Evolutionary conservation across 352 stramenopile species (phyloP), one percentile per base, ranked within the genome.

Genomic region (Aphanomyces invadans): DNA sequence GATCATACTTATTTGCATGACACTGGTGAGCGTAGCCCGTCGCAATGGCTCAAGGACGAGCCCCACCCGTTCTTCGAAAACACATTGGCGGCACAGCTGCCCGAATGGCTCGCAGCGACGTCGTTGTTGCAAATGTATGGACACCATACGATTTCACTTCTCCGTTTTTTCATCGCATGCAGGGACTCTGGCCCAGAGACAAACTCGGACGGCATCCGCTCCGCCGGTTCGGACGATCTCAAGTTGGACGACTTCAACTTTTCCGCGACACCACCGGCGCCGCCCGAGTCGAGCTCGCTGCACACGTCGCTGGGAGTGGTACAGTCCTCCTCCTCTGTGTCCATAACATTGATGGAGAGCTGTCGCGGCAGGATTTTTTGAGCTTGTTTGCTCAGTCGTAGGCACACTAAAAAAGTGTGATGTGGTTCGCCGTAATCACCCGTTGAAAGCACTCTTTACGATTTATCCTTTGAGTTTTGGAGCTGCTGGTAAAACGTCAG

Each of bases 351-450:
- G 15, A 23, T 25, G 4, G 17, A 32, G 25, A 3, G 49, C 44
- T 31, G 1, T 31, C 39, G 29, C 25, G 17, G 26, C 77, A 83
- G 70, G 84, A 92, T 56, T 90, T 90, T 39, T 70, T 92, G 11
- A 87, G 81, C 65, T 74, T 92, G 19, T 92, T 92, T 69, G 81
- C 83, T 29, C 83, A 89, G 32, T 80, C 87, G 45, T 90, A 76
- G 76, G 1, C 9, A 17, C 38, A 45, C 21, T 12, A n/a, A 32
- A 38, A 21, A 32, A n/a, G n/a, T n/a, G n/a, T n/a, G n/a, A n/a
- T n/a, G n/a, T n/a, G n/a, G n/a, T n/a, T n/a, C n/a, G n/a, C n/a
- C n/a, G n/a, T n/a, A n/a, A n/a, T n/a, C n/a, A n/a, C n/a, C n/a
- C n/a, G n/a, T n/a, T n/a, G n/a, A n/a, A n/a, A n/a, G n/a, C n/a